Percentiles rank a stretch among this genome's conserved stretches.
Conservation (phyloP, 305 asterid genomes). For the Fraxinus nigra region DNA sequence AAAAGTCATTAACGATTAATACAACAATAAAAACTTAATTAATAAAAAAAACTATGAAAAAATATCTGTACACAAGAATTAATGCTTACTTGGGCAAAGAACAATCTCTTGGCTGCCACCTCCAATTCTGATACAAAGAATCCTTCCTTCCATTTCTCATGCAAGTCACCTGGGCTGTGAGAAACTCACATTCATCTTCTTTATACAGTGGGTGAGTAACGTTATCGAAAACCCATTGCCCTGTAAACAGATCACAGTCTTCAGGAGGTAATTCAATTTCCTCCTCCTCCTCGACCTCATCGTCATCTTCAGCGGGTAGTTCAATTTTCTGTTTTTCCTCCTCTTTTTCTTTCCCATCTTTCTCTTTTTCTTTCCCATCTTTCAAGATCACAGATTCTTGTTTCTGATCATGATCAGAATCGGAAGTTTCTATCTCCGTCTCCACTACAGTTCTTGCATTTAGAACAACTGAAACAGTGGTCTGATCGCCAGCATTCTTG, state of each 20-base stretch:
- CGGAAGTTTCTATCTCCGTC: constrained; percentile 34
- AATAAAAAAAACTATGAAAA: background rate
- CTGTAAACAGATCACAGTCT: constrained; percentile 64
- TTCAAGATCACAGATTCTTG: constrained; percentile 22
- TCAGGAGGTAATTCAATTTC: constrained; percentile 61
- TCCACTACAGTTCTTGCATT: constrained; percentile 67
- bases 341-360: constrained; percentile 1
- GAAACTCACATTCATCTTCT: constrained; percentile 69
- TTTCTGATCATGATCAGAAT: constrained; percentile 10
- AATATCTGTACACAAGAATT: background rate
- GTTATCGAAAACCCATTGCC: constrained; percentile 79
- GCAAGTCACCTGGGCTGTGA: constrained; percentile 88
- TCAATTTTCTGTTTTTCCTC: constrained; percentile 24
- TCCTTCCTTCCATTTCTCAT: constrained; percentile 64
- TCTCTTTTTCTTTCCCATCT: constrained; percentile 12
- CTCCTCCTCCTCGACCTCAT: constrained; percentile 34
- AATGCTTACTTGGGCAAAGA: constrained; percentile 58
- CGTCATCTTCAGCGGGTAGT: constrained; percentile 26
- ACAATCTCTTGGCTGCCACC: constrained; percentile 73
- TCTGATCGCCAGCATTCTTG: background rate
- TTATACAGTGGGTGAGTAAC: constrained; percentile 58
- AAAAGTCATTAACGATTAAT: background rate
- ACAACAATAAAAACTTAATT: background rate
- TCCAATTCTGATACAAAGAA: constrained; percentile 67
- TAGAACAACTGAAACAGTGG: constrained; percentile 44